These are phyloP conservation scores for Cladosporium sp. DNA, from an alignment of 2,329 filamentous ascomycete species.

Conservation along the genomic window DNA sequence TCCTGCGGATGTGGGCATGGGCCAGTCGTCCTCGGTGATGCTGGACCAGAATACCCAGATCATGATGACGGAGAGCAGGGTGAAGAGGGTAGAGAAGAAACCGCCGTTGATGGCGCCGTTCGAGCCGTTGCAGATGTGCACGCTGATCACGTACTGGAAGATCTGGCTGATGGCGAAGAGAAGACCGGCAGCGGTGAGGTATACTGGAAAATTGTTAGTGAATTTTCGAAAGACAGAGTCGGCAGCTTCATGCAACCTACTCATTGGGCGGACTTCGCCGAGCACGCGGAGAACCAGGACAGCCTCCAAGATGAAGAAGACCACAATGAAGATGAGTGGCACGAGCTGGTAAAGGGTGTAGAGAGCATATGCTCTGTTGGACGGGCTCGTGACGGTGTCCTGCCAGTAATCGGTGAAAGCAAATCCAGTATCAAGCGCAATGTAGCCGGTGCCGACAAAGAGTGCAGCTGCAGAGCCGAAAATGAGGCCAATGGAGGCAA, in stretches of 20 bases:
- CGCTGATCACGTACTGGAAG: conserved; percentile 93
- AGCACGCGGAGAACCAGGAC: conserved; percentile 83
- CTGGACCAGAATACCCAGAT: conserved; percentile 98
- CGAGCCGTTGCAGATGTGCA: conserved; percentile 83
- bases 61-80: conserved; percentile 75
- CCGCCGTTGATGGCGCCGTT: conserved; percentile 86
- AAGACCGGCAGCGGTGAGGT: conserved; percentile 70
- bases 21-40: conserved; percentile 99
- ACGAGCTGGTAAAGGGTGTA: conserved; percentile 93
- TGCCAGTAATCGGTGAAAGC: conserved; percentile 79
- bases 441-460: conserved; percentile 90
- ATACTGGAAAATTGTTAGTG: conserved; percentile 54
- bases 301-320: conserved; percentile 80
- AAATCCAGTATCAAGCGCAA: conserved; percentile 90
- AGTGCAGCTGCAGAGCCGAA: conserved; percentile 67
- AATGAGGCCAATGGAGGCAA: conserved; percentile 76
- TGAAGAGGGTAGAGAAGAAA: conserved; percentile 91
- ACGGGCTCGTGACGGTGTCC: conserved; percentile 48
- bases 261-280: conserved; percentile 87
- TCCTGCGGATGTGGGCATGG: conserved; percentile 52
- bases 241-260: conserved; percentile 47
- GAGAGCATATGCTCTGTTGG: conserved; percentile 76
- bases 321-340: conserved; percentile 83
- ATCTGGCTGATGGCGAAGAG: conserved; percentile 91
- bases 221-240: too few relatives aligned